Base-by-base conservation (phyloP, 2,329 filamentous ascomycete species). In the Cryphonectria nitschkei region DNA sequence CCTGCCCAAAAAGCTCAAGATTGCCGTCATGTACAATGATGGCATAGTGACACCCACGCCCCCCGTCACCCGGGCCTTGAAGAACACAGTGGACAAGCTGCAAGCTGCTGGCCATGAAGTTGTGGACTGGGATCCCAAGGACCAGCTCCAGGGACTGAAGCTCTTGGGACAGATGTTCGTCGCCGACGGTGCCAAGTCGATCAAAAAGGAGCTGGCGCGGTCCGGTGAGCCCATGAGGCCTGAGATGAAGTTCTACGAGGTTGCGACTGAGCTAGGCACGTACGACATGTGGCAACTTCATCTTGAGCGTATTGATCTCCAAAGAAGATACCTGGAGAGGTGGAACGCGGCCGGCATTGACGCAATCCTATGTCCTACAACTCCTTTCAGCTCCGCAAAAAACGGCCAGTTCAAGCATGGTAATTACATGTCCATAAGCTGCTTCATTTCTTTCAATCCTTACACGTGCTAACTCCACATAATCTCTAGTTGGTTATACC, bases 21-120 rank as follows among this genome's bases (percentile, higher is more conserved):
- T 93, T 68, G 90, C 82, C 5, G 85, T 93, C 43, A 82, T 92
- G 79, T 89, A 86, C 85, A 82, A 90, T 77, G 91, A 93, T 76
- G 87, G 86, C 13, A 83, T 89, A 65, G 90, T 92, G 5, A 83
- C 79, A 7, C 91, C 91, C 0, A 91, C 92, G 67, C 90, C 91
- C 2, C 91, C 91, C 0, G 84, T 93, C 3, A 79, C 83, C 0
- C 83, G 89, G 7, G 90, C 88, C 0, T 77, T 93, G 13, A 77
- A 80, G 2, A 77, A 81, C 7, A 79, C 87, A 0, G 82, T 82
- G 0, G 78, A 80, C 2, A 82, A 78, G 65, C 80, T 90, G 19
- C 75, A 79, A 54, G 78, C 76, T 0, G 81, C 83, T 0, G 86
- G 85, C 1, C 82, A 89, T 74, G 83, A 87, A 7, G 72, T 91